Evolutionary conservation across 768 basidiomycete genomes (phyloP).

Genomic region (Boletus fagicola): DNA sequence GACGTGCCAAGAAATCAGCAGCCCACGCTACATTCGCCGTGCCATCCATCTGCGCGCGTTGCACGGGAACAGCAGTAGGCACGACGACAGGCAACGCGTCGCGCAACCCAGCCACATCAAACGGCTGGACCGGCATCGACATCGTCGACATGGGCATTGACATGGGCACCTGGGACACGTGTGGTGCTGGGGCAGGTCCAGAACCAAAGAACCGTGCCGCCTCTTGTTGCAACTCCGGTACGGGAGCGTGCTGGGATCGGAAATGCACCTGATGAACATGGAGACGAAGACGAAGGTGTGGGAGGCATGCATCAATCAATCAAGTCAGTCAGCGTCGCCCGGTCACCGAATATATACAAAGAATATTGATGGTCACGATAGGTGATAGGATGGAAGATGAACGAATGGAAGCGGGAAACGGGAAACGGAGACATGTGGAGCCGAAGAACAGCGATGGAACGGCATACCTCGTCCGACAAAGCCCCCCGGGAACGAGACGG

Average conservation of each 20-base stretch:
- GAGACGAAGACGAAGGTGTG: not conserved
- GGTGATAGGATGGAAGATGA: not conserved
- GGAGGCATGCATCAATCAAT: not conserved
- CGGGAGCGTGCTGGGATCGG: conserved; percentile 48
- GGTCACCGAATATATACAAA: not conserved
- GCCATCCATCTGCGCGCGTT: conserved; percentile 21
- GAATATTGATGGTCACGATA: not conserved
- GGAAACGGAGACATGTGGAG: conserved; percentile 7
- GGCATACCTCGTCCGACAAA: conserved; percentile 59
- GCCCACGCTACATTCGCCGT: conserved; percentile 49
- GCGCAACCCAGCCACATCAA: conserved; percentile 52
- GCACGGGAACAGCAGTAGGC: conserved; percentile 1
- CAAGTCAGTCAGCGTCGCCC: not conserved
- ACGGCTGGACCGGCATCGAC: conserved; percentile 39
- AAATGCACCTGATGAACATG: conserved; percentile 46
- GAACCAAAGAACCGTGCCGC: conserved; percentile 66
- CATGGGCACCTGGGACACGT: conserved; percentile 15
- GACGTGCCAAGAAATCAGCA: conserved; percentile 49
- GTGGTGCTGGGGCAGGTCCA: conserved; percentile 27
- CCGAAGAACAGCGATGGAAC: conserved; percentile 7
- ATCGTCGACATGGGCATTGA: conserved; percentile 14
- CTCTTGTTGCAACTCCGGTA: conserved; percentile 54
- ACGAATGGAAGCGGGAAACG: conserved; percentile 5
- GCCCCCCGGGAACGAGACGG: conserved; percentile 38
- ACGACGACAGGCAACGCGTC: conserved; percentile 21